phyloP scores from a whole-genome alignment of 2,329 filamentous ascomycete species.

The Ceratocystis huliohia region DNA sequence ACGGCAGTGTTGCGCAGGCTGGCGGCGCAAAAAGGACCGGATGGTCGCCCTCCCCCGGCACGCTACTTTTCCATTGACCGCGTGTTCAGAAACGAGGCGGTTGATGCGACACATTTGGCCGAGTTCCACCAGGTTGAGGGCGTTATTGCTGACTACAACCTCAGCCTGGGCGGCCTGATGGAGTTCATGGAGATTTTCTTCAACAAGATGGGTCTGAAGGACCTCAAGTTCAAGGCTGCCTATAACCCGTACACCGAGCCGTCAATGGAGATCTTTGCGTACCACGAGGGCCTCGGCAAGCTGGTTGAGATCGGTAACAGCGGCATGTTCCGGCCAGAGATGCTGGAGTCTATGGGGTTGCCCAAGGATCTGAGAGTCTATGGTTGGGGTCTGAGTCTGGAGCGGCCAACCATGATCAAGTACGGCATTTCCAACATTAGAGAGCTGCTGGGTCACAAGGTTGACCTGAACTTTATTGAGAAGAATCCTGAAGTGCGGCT shows the following conservation, averaged over 20 bases:
- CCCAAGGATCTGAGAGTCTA: slow-evolving; percentile 87
- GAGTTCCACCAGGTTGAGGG: slow-evolving; percentile 99
- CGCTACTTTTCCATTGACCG: slow-evolving; percentile 97
- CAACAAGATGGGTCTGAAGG: slow-evolving; percentile 77
- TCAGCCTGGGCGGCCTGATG: slow-evolving; percentile 86
- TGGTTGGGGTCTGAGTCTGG: slow-evolving; percentile 82
- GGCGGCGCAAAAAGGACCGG: slow-evolving; percentile 65
- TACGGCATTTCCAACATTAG: slow-evolving; percentile 81
- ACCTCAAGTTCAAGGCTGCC: slow-evolving; percentile 88
- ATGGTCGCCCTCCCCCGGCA: slow-evolving; percentile 52
- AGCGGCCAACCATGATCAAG: slow-evolving; percentile 97
- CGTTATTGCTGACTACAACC: slow-evolving; percentile 90
- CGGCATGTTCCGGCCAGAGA: slow-evolving; percentile 97
- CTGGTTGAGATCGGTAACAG: slow-evolving; percentile 96
- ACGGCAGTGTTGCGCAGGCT: slow-evolving; percentile 85
- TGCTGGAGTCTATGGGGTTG: slow-evolving; percentile 89
- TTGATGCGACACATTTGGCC: slow-evolving; percentile 90
- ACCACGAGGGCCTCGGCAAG: slow-evolving; percentile 76
- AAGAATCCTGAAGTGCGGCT: slow-evolving; percentile 80
- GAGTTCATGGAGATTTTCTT: slow-evolving; percentile 94
- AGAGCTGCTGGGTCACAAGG: slow-evolving; percentile 86
- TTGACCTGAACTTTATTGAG: slow-evolving; percentile 86
- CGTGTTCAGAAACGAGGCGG: slow-evolving; percentile 94
- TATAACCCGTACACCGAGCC: slow-evolving; percentile 95
- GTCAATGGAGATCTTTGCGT: slow-evolving; percentile 96